phyloP scores from a whole-genome alignment of 208 protist genomes.

The Polymyxa betae region DNA sequence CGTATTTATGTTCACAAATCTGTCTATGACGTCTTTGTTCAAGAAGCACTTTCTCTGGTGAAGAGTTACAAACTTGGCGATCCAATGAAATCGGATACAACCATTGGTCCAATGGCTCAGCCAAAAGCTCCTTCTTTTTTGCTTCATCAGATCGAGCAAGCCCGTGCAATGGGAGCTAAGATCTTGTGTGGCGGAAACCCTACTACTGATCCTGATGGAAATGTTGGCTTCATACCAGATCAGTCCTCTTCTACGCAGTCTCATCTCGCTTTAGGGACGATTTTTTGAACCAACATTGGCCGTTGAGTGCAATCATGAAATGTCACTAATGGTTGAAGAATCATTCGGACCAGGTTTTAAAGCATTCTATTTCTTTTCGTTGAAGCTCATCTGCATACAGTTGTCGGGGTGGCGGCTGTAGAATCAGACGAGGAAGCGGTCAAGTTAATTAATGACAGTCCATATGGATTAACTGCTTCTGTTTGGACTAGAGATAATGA shows the following conservation, averaged over 20 bases:
- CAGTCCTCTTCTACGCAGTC: neutral
- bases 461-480: conserved; percentile 61
- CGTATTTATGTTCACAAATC: conserved; percentile 59
- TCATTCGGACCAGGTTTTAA: conserved; percentile 46
- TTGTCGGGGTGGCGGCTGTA: conserved; percentile 19
- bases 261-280: neutral
- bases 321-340: conserved; percentile 56
- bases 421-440: conserved; percentile 39
- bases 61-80: neutral
- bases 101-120: conserved; percentile 54
- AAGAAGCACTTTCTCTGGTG: neutral
- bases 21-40: neutral
- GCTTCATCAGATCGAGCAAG: conserved; percentile 28
- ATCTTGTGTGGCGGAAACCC: neutral
- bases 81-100: neutral
- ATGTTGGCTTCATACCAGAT: neutral
- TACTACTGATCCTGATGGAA: neutral
- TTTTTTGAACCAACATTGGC: conserved; percentile 53
- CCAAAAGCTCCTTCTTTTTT: neutral
- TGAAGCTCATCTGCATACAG: neutral
- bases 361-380: neutral
- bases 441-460: conserved; percentile 56
- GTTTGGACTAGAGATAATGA: conserved; percentile 54
- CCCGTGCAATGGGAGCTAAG: neutral
- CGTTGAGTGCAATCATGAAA: conserved; percentile 45